A percentile compares a stretch with the other conserved stretches of the same genome.
Conservation (phyloP, 257 asterid genomes). For the Solanum bulbocastanum region DNA sequence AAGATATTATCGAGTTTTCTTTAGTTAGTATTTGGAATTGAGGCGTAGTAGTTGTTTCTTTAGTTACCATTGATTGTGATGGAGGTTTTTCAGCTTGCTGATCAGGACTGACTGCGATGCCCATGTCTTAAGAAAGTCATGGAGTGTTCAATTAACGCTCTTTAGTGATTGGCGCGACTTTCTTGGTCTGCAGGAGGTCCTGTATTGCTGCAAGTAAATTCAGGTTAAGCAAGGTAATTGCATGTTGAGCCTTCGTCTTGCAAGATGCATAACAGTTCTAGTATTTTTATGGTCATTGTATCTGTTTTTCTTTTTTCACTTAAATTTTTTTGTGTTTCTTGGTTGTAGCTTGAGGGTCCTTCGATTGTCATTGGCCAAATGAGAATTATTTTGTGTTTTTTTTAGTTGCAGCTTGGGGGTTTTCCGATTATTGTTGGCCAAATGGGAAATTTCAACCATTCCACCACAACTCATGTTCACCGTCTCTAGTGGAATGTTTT, state of each 20-base stretch:
- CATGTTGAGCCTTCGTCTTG: background rate
- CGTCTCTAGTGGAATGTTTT: background rate
- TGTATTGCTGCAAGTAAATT: too few species aligned
- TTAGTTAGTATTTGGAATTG: background rate
- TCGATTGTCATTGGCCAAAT: background rate
- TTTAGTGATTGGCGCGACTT: background rate
- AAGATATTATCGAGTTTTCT: background rate
- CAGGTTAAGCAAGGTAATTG: background rate
- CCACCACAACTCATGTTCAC: background rate
- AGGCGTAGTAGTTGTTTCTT: background rate
- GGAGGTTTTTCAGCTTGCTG: background rate
- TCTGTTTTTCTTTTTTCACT: background rate
- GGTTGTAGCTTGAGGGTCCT: background rate
- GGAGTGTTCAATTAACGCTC: background rate
- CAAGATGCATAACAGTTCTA: background rate
- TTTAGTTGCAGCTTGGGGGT: background rate
- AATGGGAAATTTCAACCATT: background rate
- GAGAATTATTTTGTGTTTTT: background rate
- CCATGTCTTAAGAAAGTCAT: background rate
- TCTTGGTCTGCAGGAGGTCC: background rate
- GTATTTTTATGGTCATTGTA: background rate
- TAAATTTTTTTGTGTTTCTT: background rate
- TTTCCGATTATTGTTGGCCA: background rate
- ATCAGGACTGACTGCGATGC: background rate
- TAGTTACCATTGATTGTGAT: background rate